Percentiles rank a stretch among this genome's conserved stretches.
Conservation (phyloP, 192 early-diverging fungal species). For the Gonapodya sp. region DNA sequence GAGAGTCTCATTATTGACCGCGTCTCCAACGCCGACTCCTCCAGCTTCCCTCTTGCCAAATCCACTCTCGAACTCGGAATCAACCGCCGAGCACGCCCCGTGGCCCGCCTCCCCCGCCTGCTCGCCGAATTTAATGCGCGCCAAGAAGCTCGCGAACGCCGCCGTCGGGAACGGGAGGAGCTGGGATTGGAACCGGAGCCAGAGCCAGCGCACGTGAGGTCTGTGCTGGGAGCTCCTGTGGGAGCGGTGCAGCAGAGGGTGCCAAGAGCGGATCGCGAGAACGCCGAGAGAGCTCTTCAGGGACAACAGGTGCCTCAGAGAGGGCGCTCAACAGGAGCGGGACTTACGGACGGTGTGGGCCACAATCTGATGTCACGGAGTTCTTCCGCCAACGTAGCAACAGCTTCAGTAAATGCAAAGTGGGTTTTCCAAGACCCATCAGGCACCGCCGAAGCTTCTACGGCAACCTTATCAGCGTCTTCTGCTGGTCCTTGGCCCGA, state of each 20-base stretch:
- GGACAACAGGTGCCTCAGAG: background rate
- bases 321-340: background rate
- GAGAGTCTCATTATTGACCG: background rate
- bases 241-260: background rate
- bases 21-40: too few species aligned
- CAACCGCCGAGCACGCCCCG: background rate
- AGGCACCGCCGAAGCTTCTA: background rate
- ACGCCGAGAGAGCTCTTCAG: background rate
- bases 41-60: background rate
- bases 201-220: background rate
- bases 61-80: conserved; percentile 1
- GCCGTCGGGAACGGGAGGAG: background rate
- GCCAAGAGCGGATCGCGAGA: background rate
- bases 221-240: background rate
- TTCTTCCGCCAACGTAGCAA: background rate
- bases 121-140: background rate
- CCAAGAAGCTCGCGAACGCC: background rate
- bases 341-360: background rate
- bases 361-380: background rate
- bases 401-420: background rate
- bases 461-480: background rate
- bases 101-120: background rate
- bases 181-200: background rate
- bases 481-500: conserved; percentile 5
- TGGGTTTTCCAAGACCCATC: conserved; percentile 3